Evolutionary conservation across 345 rosid species (phyloP).

Genomic region (Aegle marmelos): DNA sequence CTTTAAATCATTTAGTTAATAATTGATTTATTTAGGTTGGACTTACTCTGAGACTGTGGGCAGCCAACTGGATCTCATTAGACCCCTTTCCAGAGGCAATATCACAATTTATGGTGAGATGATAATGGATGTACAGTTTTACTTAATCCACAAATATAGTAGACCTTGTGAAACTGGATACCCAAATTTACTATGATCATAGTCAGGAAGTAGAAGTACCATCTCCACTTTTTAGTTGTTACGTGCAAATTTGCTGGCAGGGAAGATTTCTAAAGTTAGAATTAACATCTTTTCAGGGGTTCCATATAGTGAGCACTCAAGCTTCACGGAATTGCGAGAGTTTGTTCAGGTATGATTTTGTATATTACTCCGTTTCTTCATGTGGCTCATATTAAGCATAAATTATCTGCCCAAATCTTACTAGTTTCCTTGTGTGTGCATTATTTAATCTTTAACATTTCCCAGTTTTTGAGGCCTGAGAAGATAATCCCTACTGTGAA

Average conservation of each 20-base stretch:
- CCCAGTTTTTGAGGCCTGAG: conserved; percentile 63
- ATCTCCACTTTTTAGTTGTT: neutral
- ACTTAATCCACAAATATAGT: neutral
- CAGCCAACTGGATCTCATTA: conserved; percentile 57
- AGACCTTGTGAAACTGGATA: no score
- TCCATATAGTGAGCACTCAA: conserved; percentile 83
- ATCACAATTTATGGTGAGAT: conserved; percentile 70
- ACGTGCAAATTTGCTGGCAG: neutral
- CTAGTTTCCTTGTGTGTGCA: neutral
- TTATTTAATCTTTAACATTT: conserved; percentile 15
- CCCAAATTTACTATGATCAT: no score
- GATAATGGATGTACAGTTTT: neutral
- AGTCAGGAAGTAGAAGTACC: neutral
- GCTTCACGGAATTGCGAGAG: conserved; percentile 69
- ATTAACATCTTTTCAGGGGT: conserved; percentile 44
- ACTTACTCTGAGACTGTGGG: conserved; percentile 64
- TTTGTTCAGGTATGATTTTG: conserved; percentile 59
- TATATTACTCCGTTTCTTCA: neutral
- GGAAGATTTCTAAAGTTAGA: neutral
- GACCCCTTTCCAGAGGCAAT: conserved; percentile 54
- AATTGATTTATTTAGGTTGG: conserved; percentile 50
- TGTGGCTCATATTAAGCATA: conserved; percentile 1
- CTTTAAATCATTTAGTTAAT: neutral
- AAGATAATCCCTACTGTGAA: conserved; percentile 84
- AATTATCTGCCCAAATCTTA: neutral